Evolutionary conservation across 257 asterid species (phyloP).

Genomic region (Solanum ahanhuiri): DNA sequence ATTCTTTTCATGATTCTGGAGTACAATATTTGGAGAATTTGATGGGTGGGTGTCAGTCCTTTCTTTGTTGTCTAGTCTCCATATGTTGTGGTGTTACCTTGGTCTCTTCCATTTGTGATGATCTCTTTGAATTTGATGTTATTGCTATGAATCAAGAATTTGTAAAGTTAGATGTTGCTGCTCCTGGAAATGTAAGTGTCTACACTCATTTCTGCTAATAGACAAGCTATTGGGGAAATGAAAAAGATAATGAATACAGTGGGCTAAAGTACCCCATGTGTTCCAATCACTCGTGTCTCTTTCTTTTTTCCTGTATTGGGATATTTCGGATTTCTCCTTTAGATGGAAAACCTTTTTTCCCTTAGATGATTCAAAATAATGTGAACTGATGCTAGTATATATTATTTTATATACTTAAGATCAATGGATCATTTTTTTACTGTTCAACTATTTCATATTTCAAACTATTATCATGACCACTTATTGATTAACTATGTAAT

Average conservation of each 20-base stretch:
- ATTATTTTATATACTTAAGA: background rate
- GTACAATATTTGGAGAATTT: background rate
- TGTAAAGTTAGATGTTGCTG: background rate
- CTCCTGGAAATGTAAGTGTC: background rate
- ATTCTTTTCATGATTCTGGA: background rate
- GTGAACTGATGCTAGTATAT: background rate
- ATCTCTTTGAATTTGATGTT: background rate
- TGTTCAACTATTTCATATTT: background rate
- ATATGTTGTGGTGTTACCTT: background rate
- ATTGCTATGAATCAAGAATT: background rate
- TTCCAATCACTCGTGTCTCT: background rate
- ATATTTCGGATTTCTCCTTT: background rate
- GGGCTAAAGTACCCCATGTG: background rate
- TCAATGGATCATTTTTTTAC: background rate
- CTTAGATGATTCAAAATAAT: background rate
- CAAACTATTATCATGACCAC: background rate
- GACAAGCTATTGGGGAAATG: background rate
- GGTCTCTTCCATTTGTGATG: background rate
- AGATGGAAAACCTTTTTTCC: background rate
- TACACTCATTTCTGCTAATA: background rate
- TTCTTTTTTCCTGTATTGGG: background rate
- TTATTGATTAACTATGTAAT: background rate
- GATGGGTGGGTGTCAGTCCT: background rate
- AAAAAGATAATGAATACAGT: background rate
- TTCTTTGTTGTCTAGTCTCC: background rate